A percentile compares a stretch with the other conserved stretches of the same genome.
phyloP scores from a whole-genome alignment of 495 filamentous ascomycete species.

The Tricharina praecox region DNA sequence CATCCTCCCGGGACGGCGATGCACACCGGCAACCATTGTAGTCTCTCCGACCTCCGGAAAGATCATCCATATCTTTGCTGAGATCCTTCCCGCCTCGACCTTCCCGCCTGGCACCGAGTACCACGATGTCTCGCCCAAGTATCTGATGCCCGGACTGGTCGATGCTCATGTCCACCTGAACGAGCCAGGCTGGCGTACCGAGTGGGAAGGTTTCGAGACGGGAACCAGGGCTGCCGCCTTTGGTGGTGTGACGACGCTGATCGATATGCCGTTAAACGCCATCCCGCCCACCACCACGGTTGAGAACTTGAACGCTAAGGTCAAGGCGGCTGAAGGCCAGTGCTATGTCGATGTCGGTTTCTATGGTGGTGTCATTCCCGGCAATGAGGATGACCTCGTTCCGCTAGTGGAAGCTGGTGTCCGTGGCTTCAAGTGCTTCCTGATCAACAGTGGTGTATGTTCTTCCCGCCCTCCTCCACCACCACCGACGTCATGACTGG shows the following conservation, averaged over 20 bases:
- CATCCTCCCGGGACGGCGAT: slow-evolving; percentile 52
- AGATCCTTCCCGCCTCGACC: slow-evolving; percentile 48
- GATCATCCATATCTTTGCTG: slow-evolving; percentile 60
- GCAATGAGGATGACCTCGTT: slow-evolving; percentile 65
- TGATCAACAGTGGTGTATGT: slow-evolving; percentile 90
- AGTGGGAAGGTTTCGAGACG: slow-evolving; percentile 96
- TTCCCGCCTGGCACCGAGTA: slow-evolving; percentile 63
- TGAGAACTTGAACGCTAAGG: slow-evolving; percentile 62
- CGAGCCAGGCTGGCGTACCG: slow-evolving; percentile 76
- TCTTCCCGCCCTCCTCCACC: neutral
- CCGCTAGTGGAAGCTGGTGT: slow-evolving; percentile 71
- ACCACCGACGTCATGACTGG: too few species aligned
- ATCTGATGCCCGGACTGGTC: slow-evolving; percentile 80
- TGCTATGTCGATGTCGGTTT: slow-evolving; percentile 99
- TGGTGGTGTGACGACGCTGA: slow-evolving; percentile 91
- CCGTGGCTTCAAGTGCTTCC: slow-evolving; percentile 90
- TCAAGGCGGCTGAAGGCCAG: slow-evolving; percentile 66
- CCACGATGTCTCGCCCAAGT: slow-evolving; percentile 66
- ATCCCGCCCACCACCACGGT: slow-evolving; percentile 93
- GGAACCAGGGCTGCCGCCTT: slow-evolving; percentile 88
- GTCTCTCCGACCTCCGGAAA: slow-evolving; percentile 66
- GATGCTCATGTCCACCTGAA: slow-evolving; percentile 98
- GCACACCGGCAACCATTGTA: slow-evolving; percentile 52
- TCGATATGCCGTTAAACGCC: slow-evolving; percentile 97
- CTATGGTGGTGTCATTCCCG: slow-evolving; percentile 89